Evolutionary conservation across 2,329 filamentous ascomycete species (phyloP), one percentile per base, ranked within the genome.

Genomic region (Chaetomium olivaceum): DNA sequence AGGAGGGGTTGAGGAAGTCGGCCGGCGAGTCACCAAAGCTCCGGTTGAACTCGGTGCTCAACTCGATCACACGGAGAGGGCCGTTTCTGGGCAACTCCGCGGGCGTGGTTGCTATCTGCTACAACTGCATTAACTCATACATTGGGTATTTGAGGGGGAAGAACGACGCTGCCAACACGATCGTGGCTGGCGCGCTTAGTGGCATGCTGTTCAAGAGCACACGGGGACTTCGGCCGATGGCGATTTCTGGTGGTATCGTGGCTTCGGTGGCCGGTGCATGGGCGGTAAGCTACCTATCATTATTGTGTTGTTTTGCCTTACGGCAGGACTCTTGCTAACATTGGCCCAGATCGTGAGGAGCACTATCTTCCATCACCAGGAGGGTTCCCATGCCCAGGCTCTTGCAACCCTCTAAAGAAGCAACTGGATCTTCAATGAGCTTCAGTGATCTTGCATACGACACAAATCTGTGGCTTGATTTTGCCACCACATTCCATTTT

Each of bases 161-260:
- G 80, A 93, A 97, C 73, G 96, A 99, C 77, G 86, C 92, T 3
- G 87, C 89, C 65, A 99, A 99, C 82, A 95, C 92, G 69, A 86
- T 99, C 62, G 79, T 86, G 23, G 94, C 95, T 5, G 95, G 96
- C 70, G 90, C 85, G 1, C 77, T 99, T 72, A 96, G 93, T 75
- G 95, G 95, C 65, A 93, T 94, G 85, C 77, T 99, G 16, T 99
- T 99, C 82, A 98, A 97, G 85, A 96, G 93, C 78, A 98, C 96
- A 58, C 87, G 91, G 74, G 95, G 95, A 6, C 69, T 95, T 68
- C 87, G 91, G 78, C 93, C 93, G 39, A 98, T 98, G 93, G 84
- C 95, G 82, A 95, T 98, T 74, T 97, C 93, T 43, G 91, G 93
- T 69, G 92, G 89, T 72, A 89, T 99, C 71, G 93, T 98, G 66